Percentiles rank a stretch among this genome's conserved stretches.
These are phyloP conservation scores for Pittosporum tobira DNA, from an alignment of 129 eudicot species.

Conservation along the genomic window DNA sequence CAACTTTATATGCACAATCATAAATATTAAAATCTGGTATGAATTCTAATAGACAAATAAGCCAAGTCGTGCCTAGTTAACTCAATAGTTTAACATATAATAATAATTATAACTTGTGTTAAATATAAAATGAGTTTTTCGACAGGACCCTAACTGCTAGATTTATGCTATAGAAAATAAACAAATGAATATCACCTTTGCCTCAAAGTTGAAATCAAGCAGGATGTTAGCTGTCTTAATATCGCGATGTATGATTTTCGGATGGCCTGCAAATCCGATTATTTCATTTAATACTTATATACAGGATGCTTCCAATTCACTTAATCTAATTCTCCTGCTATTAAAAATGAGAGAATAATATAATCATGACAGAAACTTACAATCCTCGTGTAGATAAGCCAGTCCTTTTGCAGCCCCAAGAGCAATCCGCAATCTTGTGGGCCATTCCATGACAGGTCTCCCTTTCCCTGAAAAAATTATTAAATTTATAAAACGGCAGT, in stretches of 20 bases:
- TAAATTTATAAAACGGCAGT: neutral
- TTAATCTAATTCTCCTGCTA: neutral
- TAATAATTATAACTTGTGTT: neutral
- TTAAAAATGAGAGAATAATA: neutral
- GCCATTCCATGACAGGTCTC: constrained; percentile 72
- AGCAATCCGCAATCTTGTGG: constrained; percentile 76
- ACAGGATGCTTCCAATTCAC: neutral
- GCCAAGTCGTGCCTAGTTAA: neutral
- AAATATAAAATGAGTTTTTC: neutral
- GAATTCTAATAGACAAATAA: neutral
- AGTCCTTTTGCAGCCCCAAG: constrained; percentile 92
- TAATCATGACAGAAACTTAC: constrained; percentile 33
- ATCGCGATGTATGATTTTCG: constrained; percentile 91
- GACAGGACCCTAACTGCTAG: neutral
- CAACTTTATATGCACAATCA: neutral
- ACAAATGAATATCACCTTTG: constrained; percentile 41
- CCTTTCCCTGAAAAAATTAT: constrained; percentile 52
- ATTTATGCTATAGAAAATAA: neutral
- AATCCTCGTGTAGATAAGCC: constrained; percentile 91
- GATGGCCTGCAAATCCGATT: constrained; percentile 62
- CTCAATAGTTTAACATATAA: neutral
- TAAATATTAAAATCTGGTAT: neutral
- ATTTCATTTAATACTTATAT: neutral
- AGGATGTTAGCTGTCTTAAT: constrained; percentile 92
- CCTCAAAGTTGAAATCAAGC: constrained; percentile 82